Evolutionary conservation across 148 eudicot species (phyloP).

Genomic region (Oxyria digyna): DNA sequence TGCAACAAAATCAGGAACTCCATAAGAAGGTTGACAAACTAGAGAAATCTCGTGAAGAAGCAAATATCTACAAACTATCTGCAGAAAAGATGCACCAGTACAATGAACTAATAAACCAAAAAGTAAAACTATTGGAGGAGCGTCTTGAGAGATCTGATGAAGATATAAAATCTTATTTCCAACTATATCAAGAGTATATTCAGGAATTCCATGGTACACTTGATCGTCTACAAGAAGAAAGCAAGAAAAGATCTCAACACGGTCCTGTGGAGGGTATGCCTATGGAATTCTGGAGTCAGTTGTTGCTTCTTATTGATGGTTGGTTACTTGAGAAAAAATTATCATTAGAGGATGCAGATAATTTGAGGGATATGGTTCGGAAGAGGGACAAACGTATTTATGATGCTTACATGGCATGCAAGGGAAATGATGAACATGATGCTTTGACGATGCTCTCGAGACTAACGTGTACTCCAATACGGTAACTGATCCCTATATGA

Average conservation of each 20-base stretch:
- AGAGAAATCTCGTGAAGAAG: conserved; percentile 74
- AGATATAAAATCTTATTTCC: conserved; percentile 66
- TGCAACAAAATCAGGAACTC: conserved; percentile 83
- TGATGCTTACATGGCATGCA: conserved; percentile 60
- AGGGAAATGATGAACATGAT: conserved; percentile 56
- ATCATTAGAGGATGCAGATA: conserved; percentile 37
- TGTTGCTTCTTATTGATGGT: conserved; percentile 81
- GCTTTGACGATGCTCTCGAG: conserved; percentile 36
- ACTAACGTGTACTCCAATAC: conserved; percentile 42
- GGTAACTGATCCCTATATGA: no score
- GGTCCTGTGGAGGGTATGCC: conserved; percentile 71
- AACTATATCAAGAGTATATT: conserved; percentile 76
- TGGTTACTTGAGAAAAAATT: conserved; percentile 86
- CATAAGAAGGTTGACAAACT: conserved; percentile 63
- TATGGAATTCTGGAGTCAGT: conserved; percentile 73
- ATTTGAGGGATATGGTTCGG: conserved; percentile 80
- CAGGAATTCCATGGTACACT: conserved; percentile 83
- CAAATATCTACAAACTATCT: conserved; percentile 44
- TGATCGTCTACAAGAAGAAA: conserved; percentile 48
- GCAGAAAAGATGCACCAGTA: conserved; percentile 64
- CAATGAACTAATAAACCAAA: conserved; percentile 71
- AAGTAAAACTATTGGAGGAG: conserved; percentile 71
- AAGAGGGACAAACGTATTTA: conserved; percentile 52
- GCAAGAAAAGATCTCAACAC: conserved; percentile 36
- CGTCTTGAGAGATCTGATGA: conserved; percentile 78